Conservation (phyloP, 2,329 filamentous ascomycete species). For the Myriosclerotinia curreyana region DNA sequence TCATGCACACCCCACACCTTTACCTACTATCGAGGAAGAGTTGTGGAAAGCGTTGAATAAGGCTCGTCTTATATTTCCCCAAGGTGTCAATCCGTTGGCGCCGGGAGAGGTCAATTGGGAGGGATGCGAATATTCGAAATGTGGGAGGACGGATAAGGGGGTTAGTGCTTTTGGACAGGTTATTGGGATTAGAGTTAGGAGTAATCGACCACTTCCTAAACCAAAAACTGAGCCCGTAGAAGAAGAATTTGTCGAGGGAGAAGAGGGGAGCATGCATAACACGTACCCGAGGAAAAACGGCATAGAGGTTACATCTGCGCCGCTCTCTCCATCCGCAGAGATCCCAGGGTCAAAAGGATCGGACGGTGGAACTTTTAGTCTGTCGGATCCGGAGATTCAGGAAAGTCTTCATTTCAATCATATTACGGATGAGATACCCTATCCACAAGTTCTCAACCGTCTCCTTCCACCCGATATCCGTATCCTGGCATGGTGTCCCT, state of each 20-base stretch:
- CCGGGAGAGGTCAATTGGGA: constrained; percentile 69
- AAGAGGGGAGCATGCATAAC: constrained; percentile 23
- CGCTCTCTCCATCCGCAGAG: constrained; percentile 29
- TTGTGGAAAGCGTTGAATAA: constrained; percentile 88
- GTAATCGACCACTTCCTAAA: constrained; percentile 61
- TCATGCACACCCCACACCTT: constrained; percentile 63
- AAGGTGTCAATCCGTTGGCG: constrained; percentile 43
- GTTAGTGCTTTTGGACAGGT: constrained; percentile 98
- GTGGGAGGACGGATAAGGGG: constrained; percentile 85
- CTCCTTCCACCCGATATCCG: constrained; percentile 87
- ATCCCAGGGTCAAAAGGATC: not conserved
- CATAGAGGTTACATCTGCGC: constrained; percentile 33
- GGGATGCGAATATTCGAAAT: constrained; percentile 89
- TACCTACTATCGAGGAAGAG: constrained; percentile 87
- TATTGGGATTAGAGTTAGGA: constrained; percentile 77
- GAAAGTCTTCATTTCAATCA: constrained; percentile 56
- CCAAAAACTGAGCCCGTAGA: constrained; percentile 25
- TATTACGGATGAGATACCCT: constrained; percentile 77
- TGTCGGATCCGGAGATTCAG: constrained; percentile 32
- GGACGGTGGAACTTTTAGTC: not conserved
- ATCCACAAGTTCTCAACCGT: constrained; percentile 79
- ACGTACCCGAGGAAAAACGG: constrained; percentile 32
- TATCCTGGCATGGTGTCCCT: constrained; percentile 88
- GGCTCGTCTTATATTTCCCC: constrained; percentile 74
- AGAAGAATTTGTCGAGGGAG: constrained; percentile 25